Percentiles rank a stretch among this genome's conserved stretches.
These are phyloP conservation scores for Talaromyces borbonicus DNA, from an alignment of 495 filamentous ascomycete genomes.

Conservation along the genomic window DNA sequence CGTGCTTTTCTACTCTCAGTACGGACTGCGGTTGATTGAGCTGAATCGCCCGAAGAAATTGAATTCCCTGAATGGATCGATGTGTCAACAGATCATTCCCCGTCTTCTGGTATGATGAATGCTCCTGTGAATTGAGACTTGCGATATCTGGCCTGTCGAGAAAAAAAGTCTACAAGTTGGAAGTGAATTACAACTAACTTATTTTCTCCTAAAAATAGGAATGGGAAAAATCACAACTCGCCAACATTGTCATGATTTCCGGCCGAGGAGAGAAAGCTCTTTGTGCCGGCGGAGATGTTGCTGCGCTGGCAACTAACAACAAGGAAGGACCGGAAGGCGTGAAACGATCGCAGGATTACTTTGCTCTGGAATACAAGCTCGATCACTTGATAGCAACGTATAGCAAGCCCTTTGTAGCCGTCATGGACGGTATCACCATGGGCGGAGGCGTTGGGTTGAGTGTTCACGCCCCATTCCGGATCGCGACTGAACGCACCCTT, in stretches of 20 bases:
- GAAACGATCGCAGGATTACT: conserved; percentile 67
- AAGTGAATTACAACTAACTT: not conserved
- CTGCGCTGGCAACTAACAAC: conserved; percentile 63
- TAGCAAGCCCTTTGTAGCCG: conserved; percentile 82
- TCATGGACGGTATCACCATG: conserved; percentile 98
- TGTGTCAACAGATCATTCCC: conserved; percentile 85
- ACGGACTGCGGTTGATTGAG: conserved; percentile 85
- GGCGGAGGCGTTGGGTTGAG: conserved; percentile 91
- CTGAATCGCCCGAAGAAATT: conserved; percentile 86
- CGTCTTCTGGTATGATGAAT: conserved; percentile 48
- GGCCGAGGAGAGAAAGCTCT: conserved; percentile 76
- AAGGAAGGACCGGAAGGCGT: conserved; percentile 55
- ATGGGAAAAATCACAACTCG: conserved; percentile 88
- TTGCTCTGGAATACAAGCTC: conserved; percentile 84
- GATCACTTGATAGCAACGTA: conserved; percentile 96
- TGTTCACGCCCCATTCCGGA: conserved; percentile 89
- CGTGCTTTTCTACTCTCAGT: conserved; percentile 79
- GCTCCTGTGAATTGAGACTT: not conserved
- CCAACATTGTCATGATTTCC: conserved; percentile 87
- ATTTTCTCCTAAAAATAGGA: conserved; percentile 37
- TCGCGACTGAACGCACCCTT: conserved; percentile 88
- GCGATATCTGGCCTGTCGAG: no score
- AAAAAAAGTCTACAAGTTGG: no score
- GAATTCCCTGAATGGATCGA: conserved; percentile 86
- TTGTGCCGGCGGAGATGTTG: conserved; percentile 89